Base-by-base conservation (phyloP, 2,329 filamentous ascomycete species). In the Aspergillus fijiensis region DNA sequence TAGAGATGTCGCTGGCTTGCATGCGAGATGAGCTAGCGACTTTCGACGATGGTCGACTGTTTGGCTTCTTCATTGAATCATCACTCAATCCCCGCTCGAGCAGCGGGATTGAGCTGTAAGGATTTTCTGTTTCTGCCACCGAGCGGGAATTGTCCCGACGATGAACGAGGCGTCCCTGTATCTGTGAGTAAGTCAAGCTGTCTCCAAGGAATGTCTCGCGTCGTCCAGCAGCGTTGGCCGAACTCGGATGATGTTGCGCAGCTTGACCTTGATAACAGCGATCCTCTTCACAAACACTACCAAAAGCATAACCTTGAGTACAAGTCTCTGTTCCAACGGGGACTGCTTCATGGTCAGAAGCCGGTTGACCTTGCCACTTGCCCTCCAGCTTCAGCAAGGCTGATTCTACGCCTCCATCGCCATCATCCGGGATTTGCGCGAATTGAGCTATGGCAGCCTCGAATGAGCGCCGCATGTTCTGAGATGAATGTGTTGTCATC, bases 341-440 rank as follows among this genome's bases (percentile, higher is more conserved):
- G 27, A 33, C 49, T 14, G 56, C 27, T 12, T 21, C 58, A 6
- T 27, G 51, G 49, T 55, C 61, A 31, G 49, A 51, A 16, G 42
- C 57, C 33, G 63, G 49, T 21, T 52, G 21, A 2, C 53, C 61
- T 51, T 63, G 60, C 71, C 89, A 95, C 66, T 87, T 94, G 10
- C 95, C 95, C 78, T 99, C 95, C 0, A 99, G 82, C 70, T 98
- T 99, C 67, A 93, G 78, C 54, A 99, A 76, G 0, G 95, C 91
- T n/a, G 93, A 92, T 71, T 98, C 95, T 27, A 98, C 88, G 12
- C 94, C 94, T 6, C 92, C 92, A 70, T 96, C 91, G 50, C 89
- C 88, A 62, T 96, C 91, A 70, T 97, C 93, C 0, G 94, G 92
- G 27, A 98, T 91, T 58, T 90, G 88, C 2, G 93, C 91, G 57